A percentile compares a stretch with the other conserved stretches of the same genome.
These are phyloP conservation scores for Saccharomycopsis sp. DNA, from an alignment of 805 yeast genomes.

Conservation along the genomic window DNA sequence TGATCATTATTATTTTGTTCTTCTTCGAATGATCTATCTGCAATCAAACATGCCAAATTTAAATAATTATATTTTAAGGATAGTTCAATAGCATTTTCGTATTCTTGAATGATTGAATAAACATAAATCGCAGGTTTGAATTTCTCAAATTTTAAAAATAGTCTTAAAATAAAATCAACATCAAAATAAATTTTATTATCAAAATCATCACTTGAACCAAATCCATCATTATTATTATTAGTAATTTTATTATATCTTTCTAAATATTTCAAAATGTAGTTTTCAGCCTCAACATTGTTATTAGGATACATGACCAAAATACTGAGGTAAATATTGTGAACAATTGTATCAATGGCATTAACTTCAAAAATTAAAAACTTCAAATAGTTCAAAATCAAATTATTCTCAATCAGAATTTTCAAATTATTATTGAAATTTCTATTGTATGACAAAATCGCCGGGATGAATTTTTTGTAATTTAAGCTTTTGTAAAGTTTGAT, in stretches of 20 bases:
- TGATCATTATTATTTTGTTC: neutral
- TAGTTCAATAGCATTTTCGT: slow-evolving; percentile 70
- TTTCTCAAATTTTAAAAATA: slow-evolving; percentile 52
- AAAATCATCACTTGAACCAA: slow-evolving; percentile 13
- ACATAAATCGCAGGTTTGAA: slow-evolving; percentile 61
- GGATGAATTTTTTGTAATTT: slow-evolving; percentile 56
- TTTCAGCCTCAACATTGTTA: slow-evolving; percentile 30
- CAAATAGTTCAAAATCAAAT: slow-evolving; percentile 60
- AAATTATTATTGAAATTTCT: slow-evolving; percentile 27
- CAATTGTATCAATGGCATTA: slow-evolving; percentile 32
- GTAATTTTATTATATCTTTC: slow-evolving; percentile 26
- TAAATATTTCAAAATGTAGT: slow-evolving; percentile 39
- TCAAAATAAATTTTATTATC: slow-evolving; percentile 39
- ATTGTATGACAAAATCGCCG: slow-evolving; percentile 65
- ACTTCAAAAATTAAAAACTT: slow-evolving; percentile 39
- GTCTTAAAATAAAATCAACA: slow-evolving; percentile 61
- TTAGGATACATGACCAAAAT: slow-evolving; percentile 44
- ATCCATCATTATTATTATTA: slow-evolving; percentile 5
- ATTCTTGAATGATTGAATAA: slow-evolving; percentile 56
- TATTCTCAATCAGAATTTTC: slow-evolving; percentile 21
- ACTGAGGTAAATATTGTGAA: slow-evolving; percentile 65
- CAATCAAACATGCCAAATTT: slow-evolving; percentile 47
- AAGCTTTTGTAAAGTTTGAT: slow-evolving; percentile 39
- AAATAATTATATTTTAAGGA: slow-evolving; percentile 54
- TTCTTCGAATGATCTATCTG: slow-evolving; percentile 39